Percentiles rank a stretch among this genome's conserved stretches.
Conservation (phyloP, 2,329 filamentous ascomycete genomes). For the Ophiostoma ulmi region DNA sequence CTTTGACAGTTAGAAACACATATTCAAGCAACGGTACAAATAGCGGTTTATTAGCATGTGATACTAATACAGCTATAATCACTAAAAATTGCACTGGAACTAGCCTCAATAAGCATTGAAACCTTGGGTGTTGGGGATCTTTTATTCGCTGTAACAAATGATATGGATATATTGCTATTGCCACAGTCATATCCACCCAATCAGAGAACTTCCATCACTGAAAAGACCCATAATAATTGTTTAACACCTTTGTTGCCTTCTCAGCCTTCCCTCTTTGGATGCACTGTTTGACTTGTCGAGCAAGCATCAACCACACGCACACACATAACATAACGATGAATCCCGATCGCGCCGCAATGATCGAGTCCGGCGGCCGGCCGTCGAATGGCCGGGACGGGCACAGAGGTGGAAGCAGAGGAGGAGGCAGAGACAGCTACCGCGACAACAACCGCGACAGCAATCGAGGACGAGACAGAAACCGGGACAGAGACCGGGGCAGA, state of each 20-base stretch:
- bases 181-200: not conserved
- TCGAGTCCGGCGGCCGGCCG: constrained; percentile 39
- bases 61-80: too few relatives aligned
- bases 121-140: too few relatives aligned
- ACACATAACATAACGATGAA: constrained; percentile 41
- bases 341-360: constrained; percentile 51
- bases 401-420: not conserved
- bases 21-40: too few relatives aligned
- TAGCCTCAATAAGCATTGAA: too few relatives aligned
- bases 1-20: too few relatives aligned
- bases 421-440: not conserved
- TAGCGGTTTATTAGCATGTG: too few relatives aligned
- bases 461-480: not conserved
- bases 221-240: not conserved
- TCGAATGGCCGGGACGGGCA: constrained; percentile 33
- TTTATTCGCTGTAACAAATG: not conserved
- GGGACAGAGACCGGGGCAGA: not conserved
- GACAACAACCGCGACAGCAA: constrained; percentile 5
- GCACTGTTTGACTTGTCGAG: not conserved
- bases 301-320: not conserved
- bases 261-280: not conserved
- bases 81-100: too few relatives aligned
- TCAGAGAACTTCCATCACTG: not conserved
- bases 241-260: not conserved
- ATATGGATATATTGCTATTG: not conserved